Evolutionary conservation across 306 rosid genomes (phyloP), one percentile per base, ranked within the genome.

Genomic region (Quercus robur): DNA sequence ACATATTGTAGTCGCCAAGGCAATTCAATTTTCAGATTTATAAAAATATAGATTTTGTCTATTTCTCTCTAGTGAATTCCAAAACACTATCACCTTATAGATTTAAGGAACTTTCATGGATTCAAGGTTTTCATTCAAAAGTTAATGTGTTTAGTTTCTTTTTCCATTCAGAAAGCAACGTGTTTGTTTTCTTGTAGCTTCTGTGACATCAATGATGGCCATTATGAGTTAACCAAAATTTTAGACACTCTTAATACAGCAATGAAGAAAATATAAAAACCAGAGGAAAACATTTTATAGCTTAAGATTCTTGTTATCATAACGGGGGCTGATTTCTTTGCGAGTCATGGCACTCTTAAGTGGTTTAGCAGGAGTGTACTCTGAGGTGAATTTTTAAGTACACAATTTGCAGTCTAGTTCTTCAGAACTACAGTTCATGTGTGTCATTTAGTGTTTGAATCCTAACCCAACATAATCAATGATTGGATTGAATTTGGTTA

Each of bases 341-440:
- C 86, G 93, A 97, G 87, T 89, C 81, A 93, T 94, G 99, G 96
- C 99, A 61, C 97, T 94, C 75, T 84, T 91, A 80, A 94, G 97
- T 85, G 99, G 99, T 86, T 93, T 91, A 85, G 95, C 97, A 0
- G 97, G 99, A 76, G 99, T 94, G 46, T 94, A 94, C 75, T 91
- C 96, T 0, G 97, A 94, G 97, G 97, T 91, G 78, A 86, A 77
- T 75, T 89, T 38, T 73, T 74, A 17, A 59, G 74, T 56, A 54
- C 20, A 74, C 8, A 21, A 28, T 66, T 75, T 80, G 51, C 18
- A 46, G 6, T 71, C 44, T 41, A 73, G 64, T 55, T 80, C 67
- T 77, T 80, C 38, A 44, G 51, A 41, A 80, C 68, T 70, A 56
- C 5, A 69, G 74, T 35, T 56, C 61, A 68, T 61, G 20, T 41